phyloP scores from a whole-genome alignment of 768 basidiomycete genomes.

The Panaeolus papilionaceus region DNA sequence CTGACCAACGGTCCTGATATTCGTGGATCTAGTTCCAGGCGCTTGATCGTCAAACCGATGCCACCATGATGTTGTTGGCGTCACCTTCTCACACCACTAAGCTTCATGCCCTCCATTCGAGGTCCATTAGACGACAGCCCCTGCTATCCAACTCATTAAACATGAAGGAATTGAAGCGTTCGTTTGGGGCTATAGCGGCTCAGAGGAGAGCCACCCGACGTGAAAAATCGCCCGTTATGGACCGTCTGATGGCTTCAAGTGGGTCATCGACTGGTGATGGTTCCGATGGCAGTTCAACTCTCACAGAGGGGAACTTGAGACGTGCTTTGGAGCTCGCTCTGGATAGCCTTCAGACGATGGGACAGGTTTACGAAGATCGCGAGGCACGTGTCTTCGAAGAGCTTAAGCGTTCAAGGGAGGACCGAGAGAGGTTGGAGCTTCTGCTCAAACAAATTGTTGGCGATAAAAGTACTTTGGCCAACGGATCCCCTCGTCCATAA shows the following conservation, averaged over 20 bases:
- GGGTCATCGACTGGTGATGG: slow-evolving; percentile 57
- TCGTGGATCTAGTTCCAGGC: slow-evolving; percentile 65
- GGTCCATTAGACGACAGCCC: slow-evolving; percentile 68
- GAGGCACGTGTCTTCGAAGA: slow-evolving; percentile 76
- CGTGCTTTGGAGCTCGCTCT: slow-evolving; percentile 72
- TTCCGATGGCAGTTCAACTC: slow-evolving; percentile 58
- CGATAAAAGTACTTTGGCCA: slow-evolving; percentile 31
- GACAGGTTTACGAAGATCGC: slow-evolving; percentile 70
- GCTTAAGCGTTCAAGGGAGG: slow-evolving; percentile 67
- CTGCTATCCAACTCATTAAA: slow-evolving; percentile 50
- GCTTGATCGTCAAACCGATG: slow-evolving; percentile 81
- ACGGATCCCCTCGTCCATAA: slow-evolving; percentile 9
- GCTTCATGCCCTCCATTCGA: slow-evolving; percentile 66
- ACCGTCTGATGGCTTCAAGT: slow-evolving; percentile 54
- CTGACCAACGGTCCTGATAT: slow-evolving; percentile 2
- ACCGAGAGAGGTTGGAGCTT: slow-evolving; percentile 70
- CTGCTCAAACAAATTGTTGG: slow-evolving; percentile 70
- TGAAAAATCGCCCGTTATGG: slow-evolving; percentile 49
- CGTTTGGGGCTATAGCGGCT: slow-evolving; percentile 65
- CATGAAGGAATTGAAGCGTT: slow-evolving; percentile 57
- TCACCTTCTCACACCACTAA: slow-evolving; percentile 77
- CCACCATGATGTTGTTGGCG: slow-evolving; percentile 76
- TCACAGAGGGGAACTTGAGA: slow-evolving; percentile 68
- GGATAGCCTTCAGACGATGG: slow-evolving; percentile 67
- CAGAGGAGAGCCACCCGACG: slow-evolving; percentile 57